Base-by-base conservation (phyloP, 805 yeast species). In the Candida nitratophila region DNA sequence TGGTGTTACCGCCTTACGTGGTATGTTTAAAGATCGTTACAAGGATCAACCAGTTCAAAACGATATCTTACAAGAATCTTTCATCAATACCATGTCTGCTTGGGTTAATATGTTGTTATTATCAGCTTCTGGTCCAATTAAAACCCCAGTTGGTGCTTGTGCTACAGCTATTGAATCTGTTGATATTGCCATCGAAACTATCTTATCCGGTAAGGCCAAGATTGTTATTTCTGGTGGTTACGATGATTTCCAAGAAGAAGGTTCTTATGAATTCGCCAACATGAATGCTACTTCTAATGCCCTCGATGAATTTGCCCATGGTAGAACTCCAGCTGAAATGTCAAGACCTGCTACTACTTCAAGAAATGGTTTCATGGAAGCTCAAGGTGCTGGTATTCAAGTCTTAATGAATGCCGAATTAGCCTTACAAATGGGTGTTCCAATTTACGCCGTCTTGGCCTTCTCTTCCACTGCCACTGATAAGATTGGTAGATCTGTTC, bases 141-240 rank as follows among this genome's bases (percentile, higher is more conserved):
- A 90, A 77, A 95, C 99, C 26, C 98, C 99, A 43, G 99, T 93
- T 45, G 99, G 96, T 73, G 99, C 99, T 35, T 93, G 99, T 77
- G 99, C 99, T 42, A 93, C 99, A 53, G 93, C 99, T 45, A 85
- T 93, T 49, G 99, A 93, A 74, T 93, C 99, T 50, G 86, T 93
- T 53, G 99, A 93, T 65, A 77, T 79, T 58, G 99, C 97, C 79
- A 79, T 85, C 53, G 99, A 93, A 71, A 87, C 96, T 43, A 89
- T 93, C 58, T 69, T 87, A 56, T 73, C 89, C 41, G 96, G 96
- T 55, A 88, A 90, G 69, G 99, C 99, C 46, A 89, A 88, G 78
- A 81, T 93, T 57, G 88, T 93, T 68, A 74, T 93, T 59, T 97
- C 91, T 57, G 99, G 99, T 77, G 99, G 99, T 71, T 89, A 86